Base-by-base conservation (phyloP, 129 eudicot species). In the Flaveria bidentis region DNA sequence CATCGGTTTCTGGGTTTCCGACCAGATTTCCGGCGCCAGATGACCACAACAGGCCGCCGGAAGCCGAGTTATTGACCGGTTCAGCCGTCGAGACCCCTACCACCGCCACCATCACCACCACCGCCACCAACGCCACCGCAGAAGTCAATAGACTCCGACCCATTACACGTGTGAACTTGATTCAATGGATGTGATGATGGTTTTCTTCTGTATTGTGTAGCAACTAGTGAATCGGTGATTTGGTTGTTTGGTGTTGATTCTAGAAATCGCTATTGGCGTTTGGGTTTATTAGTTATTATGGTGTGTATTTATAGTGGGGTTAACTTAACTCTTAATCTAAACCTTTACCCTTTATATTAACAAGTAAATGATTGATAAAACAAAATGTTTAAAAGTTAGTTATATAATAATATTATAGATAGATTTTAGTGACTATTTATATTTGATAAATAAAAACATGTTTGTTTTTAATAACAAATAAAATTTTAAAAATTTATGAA, bases 1-100 rank as follows among this genome's bases (percentile, higher is more conserved):
- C 88, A 50, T 84, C 88, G 17, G 81, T 53, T 39, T 74, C 83
- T 13, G 86, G 28, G 53, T 75, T 82, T 71, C 75, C 49, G 15
- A 25, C 55, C 61, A 86, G 80, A 69, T 88, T 87, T 46, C 83
- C 88, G 49, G 80, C 89, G 20, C 82, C 89, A 44, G 82, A 67
- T 2, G 96, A 84, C 96, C 89, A 90, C 51, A 74, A 71, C 25
- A 82, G 72, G 41, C 86, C 87, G 25, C 62, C 78, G 28, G 89
- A 78, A 26, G 81, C 73, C 33, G 91, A 82, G 71, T 81, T 79
- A 71, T 88, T 88, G 18, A 75, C 86, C 50, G 70, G 81, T n/a
- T 85, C 90, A 18, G 82, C 77, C 63, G 22, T 57, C 12, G 85
- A 76, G 30, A 68, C 28, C 69, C 23, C 78, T 46, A 72, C n/a